phyloP scores from a whole-genome alignment of 2,329 filamentous ascomycete genomes.

The Aurifilum marmelostoma region DNA sequence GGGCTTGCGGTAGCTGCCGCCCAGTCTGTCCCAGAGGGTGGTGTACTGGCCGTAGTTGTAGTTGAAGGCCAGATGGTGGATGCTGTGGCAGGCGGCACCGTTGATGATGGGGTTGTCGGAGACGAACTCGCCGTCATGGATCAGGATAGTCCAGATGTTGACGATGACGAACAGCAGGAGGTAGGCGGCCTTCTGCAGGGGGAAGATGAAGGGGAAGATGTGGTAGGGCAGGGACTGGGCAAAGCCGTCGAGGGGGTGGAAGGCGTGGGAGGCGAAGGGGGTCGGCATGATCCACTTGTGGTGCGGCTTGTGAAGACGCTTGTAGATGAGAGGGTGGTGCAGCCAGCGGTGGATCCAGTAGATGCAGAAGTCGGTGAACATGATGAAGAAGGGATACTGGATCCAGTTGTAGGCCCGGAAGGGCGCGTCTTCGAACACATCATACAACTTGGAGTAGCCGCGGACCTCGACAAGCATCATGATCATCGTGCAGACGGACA shows the following conservation, averaged over 20 bases:
- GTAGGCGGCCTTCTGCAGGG: slow-evolving; percentile 88
- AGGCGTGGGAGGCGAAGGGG: slow-evolving; percentile 88
- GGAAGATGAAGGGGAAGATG: slow-evolving; percentile 89
- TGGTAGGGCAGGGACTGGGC: slow-evolving; percentile 90
- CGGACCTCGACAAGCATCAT: slow-evolving; percentile 83
- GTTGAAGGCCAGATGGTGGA: slow-evolving; percentile 87
- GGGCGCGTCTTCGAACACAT: slow-evolving; percentile 73
- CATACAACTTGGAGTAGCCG: slow-evolving; percentile 86
- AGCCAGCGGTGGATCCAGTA: slow-evolving; percentile 90
- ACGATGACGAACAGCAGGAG: slow-evolving; percentile 87
- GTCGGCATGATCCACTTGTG: slow-evolving; percentile 99
- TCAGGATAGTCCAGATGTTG: slow-evolving; percentile 96
- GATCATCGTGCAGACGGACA: slow-evolving; percentile 79
- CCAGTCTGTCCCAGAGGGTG: slow-evolving; percentile 86
- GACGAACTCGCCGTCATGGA: slow-evolving; percentile 93
- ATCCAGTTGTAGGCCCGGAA: slow-evolving; percentile 76
- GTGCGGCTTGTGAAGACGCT: slow-evolving; percentile 90
- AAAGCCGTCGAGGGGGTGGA: slow-evolving; percentile 92
- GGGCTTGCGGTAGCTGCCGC: slow-evolving; percentile 83
- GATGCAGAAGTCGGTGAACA: slow-evolving; percentile 88
- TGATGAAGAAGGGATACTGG: slow-evolving; percentile 86
- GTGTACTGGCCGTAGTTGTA: slow-evolving; percentile 97
- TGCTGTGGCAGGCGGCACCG: slow-evolving; percentile 89
- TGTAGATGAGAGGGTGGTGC: slow-evolving; percentile 82
- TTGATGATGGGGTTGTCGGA: slow-evolving; percentile 91